Conservation (phyloP, 768 basidiomycete genomes). For the Kwoniella europaea region DNA sequence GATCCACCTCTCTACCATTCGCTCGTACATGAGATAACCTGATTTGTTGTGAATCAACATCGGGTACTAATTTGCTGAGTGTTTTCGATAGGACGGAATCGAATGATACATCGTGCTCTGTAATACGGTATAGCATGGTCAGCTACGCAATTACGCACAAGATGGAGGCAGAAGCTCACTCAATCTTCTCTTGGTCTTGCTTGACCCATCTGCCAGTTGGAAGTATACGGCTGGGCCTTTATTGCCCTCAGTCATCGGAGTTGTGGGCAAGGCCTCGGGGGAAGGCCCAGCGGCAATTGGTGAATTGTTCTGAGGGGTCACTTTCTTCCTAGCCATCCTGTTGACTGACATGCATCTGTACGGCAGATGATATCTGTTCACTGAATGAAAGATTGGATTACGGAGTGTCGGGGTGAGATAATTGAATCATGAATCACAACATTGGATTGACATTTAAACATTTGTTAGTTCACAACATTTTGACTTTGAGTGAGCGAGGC, state of each 20-base stretch:
- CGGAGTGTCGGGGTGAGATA: no score
- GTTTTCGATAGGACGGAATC: background rate
- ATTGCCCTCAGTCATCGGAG: background rate
- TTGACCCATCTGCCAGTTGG: constrained; percentile 19
- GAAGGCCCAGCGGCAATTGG: constrained; percentile 2
- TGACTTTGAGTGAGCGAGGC: background rate
- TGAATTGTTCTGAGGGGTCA: background rate
- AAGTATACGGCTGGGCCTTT: constrained; percentile 11
- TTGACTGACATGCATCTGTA: background rate
- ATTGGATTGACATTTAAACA: background rate
- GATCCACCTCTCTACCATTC: constrained; percentile 32
- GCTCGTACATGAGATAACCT: constrained; percentile 35
- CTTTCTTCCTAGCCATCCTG: constrained; percentile 4
- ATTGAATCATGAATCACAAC: no score
- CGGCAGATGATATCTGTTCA: background rate
- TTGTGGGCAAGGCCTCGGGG: background rate
- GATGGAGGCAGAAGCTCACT: constrained; percentile 15
- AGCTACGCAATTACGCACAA: no score
- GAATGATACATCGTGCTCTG: constrained; percentile 8
- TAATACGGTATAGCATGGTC: background rate
- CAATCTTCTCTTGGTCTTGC: background rate
- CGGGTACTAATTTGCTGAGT: constrained; percentile 13
- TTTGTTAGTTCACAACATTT: background rate
- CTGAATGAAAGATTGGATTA: no score
- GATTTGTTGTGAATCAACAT: constrained; percentile 12